These are phyloP conservation scores for Coprinopsis strossmayeri DNA, from an alignment of 768 basidiomycete species.

Conservation along the genomic window DNA sequence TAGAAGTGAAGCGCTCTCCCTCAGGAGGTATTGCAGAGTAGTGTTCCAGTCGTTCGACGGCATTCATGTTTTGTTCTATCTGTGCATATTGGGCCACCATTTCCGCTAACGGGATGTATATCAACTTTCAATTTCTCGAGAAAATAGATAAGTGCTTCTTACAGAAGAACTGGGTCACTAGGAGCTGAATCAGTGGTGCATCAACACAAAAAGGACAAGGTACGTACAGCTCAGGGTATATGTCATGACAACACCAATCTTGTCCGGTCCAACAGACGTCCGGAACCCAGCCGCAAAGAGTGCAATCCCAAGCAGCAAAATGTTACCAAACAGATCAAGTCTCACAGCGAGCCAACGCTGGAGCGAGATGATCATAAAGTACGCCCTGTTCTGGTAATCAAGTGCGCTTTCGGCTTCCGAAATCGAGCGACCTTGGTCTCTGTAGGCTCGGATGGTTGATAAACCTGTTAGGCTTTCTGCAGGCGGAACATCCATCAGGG, in stretches of 20 bases:
- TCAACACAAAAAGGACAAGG: slow-evolving; percentile 9
- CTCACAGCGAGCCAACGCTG: slow-evolving; percentile 60
- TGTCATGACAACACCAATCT: slow-evolving; percentile 7
- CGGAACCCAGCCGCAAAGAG: slow-evolving; percentile 62
- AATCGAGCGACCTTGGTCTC: slow-evolving; percentile 40
- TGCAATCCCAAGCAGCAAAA: slow-evolving; percentile 59
- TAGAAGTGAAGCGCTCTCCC: slow-evolving; percentile 31
- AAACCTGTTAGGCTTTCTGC: slow-evolving; percentile 57
- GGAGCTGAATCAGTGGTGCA: neutral
- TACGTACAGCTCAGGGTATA: slow-evolving; percentile 33
- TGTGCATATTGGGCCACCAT: slow-evolving; percentile 49
- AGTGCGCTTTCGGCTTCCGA: slow-evolving; percentile 44
- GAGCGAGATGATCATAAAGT: slow-evolving; percentile 55
- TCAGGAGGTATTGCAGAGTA: slow-evolving; percentile 59
- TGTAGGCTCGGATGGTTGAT: slow-evolving; percentile 54
- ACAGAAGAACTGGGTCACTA: slow-evolving; percentile 42
- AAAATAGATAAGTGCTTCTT: slow-evolving; percentile 12
- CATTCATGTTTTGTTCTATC: slow-evolving; percentile 67
- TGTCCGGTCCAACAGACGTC: slow-evolving; percentile 20
- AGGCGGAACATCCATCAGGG: too few relatives aligned
- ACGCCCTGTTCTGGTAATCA: slow-evolving; percentile 54
- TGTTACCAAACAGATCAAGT: slow-evolving; percentile 58
- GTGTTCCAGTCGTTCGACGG: slow-evolving; percentile 59
- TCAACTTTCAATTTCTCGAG: slow-evolving; percentile 1
- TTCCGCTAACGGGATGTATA: slow-evolving; percentile 30